Percentiles rank a stretch among this genome's conserved stretches.
Evolutionary conservation across 768 basidiomycete genomes (phyloP).

Genomic region (Leccinum uliginosum): DNA sequence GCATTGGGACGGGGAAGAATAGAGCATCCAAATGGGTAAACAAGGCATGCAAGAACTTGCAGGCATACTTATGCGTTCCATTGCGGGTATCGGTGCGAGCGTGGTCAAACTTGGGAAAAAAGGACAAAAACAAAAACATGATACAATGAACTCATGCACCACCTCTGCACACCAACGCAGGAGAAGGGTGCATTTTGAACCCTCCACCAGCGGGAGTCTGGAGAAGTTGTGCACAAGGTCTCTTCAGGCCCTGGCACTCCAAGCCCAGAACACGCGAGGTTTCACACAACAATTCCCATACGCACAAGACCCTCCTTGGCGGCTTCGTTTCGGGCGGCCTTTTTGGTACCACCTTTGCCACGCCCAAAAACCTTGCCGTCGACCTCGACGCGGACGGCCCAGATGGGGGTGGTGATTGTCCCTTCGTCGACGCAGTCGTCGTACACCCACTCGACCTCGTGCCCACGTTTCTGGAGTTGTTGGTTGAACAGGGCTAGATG

Average conservation of each 20-base stretch:
- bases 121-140: neutral
- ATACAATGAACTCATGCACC: conserved; percentile 37
- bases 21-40: neutral
- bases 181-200: conserved; percentile 25
- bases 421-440: conserved; percentile 42
- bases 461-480: conserved; percentile 54
- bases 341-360: conserved; percentile 73
- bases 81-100: neutral
- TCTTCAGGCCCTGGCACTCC: neutral
- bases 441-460: conserved; percentile 69
- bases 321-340: conserved; percentile 74
- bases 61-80: conserved; percentile 1
- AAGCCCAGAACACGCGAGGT: neutral
- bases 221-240: conserved; percentile 48
- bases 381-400: conserved; percentile 64
- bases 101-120: neutral
- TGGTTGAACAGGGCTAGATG: conserved; percentile 83
- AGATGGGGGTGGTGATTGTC: conserved; percentile 69
- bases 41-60: neutral
- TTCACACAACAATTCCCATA: conserved; percentile 50
- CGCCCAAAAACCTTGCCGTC: conserved; percentile 55
- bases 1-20: neutral
- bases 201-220: conserved; percentile 53
- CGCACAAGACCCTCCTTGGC: conserved; percentile 66
- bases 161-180: conserved; percentile 63